Conservation (phyloP, 306 rosid species). For the Citrullus amarus region DNA sequence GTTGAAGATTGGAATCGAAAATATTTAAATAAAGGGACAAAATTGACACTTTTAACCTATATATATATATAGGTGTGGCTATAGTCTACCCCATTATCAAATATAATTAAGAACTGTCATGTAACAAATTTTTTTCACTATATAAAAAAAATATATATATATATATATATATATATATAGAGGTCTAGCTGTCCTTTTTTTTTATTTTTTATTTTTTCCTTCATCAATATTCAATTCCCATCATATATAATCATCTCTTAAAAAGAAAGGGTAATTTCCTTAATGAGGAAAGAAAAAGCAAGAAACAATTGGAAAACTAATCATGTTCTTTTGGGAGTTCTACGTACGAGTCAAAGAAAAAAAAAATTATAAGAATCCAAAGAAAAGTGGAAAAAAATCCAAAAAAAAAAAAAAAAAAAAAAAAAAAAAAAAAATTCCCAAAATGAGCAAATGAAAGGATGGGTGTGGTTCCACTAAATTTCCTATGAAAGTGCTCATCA, state of each 20-base stretch:
- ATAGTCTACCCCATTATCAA: too few species aligned
- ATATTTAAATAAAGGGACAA: too few species aligned
- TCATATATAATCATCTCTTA: neutral
- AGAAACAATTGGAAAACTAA: neutral
- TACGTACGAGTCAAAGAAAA: neutral
- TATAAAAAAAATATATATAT: too few species aligned
- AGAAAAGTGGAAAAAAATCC: neutral
- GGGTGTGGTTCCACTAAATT: slow-evolving; percentile 8
- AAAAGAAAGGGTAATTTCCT: neutral
- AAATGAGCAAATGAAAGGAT: neutral
- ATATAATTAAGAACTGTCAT: too few species aligned
- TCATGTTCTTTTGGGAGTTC: neutral
- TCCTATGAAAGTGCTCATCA: neutral
- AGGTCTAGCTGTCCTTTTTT: too few species aligned
- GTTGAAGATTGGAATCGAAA: neutral
- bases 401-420: neutral
- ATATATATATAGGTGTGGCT: too few species aligned
- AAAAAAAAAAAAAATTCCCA: neutral
- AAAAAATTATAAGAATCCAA: neutral
- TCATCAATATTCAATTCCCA: neutral
- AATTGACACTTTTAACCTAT: neutral
- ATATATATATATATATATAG: too few species aligned
- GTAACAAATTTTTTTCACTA: too few species aligned
- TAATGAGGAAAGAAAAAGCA: neutral
- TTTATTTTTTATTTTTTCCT: neutral